These are phyloP conservation scores for Trichoderma oligosporum DNA, from an alignment of 2,329 filamentous ascomycete species.

Conservation along the genomic window DNA sequence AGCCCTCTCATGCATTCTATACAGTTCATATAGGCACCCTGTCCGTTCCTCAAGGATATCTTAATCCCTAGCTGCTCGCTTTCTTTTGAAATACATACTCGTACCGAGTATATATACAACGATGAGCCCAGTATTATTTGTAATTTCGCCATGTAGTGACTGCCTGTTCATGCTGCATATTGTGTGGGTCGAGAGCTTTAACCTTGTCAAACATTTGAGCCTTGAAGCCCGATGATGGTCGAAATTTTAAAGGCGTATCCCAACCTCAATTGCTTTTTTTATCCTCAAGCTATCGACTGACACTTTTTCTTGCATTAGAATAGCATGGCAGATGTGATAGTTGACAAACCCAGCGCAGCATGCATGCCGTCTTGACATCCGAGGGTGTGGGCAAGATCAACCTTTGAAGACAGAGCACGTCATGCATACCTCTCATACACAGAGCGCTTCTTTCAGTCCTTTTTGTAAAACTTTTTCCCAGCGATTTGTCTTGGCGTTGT, in stretches of 20 bases:
- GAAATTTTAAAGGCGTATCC: neutral
- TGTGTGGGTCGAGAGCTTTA: conserved; percentile 6
- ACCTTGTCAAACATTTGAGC: neutral
- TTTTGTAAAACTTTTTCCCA: neutral
- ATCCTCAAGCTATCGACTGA: neutral
- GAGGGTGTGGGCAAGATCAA: neutral
- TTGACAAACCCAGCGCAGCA: neutral
- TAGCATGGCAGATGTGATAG: neutral
- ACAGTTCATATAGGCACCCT: neutral
- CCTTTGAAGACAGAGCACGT: conserved; percentile 6
- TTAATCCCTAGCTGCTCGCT: neutral
- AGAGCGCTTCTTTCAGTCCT: neutral
- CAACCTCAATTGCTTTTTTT: neutral
- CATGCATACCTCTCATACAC: conserved; percentile 2
- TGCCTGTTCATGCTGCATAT: conserved; percentile 2
- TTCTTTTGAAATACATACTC: neutral
- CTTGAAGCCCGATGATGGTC: conserved; percentile 6
- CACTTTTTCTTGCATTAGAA: neutral
- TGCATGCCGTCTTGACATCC: neutral
- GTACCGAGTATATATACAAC: neutral
- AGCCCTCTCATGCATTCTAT: neutral
- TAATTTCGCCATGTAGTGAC: conserved; percentile 3
- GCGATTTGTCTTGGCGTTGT: neutral
- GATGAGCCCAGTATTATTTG: neutral
- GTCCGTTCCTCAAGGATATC: neutral